A percentile compares a stretch with the other conserved stretches of the same genome.
Conservation (phyloP, 2,329 filamentous ascomycete genomes). For the Colletotrichum lentis region DNA sequence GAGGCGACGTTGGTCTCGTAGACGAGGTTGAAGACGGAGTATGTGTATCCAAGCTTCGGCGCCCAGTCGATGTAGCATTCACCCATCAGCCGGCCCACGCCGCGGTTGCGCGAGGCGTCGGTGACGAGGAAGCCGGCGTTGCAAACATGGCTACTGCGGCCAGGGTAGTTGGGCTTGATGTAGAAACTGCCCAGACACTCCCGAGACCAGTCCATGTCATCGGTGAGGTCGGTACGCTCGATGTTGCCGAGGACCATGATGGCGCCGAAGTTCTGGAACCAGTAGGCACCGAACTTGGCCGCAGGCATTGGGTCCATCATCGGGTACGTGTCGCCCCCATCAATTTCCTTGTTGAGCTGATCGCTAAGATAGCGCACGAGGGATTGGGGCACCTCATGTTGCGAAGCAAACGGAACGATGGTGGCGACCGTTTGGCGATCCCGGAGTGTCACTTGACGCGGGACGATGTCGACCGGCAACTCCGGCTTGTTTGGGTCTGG, state of each 20-base stretch:
- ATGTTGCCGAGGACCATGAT: slow-evolving; percentile 87
- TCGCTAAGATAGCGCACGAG: slow-evolving; percentile 81
- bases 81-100: slow-evolving; percentile 78
- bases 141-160: slow-evolving; percentile 88
- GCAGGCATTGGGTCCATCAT: slow-evolving; percentile 80
- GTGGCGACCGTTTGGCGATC: slow-evolving; percentile 86
- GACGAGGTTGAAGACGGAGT: slow-evolving; percentile 92
- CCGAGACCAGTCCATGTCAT: slow-evolving; percentile 77
- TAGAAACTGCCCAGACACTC: slow-evolving; percentile 90
- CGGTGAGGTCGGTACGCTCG: slow-evolving; percentile 64
- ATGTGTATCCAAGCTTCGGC: slow-evolving; percentile 83
- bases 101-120: slow-evolving; percentile 75
- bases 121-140: slow-evolving; percentile 84
- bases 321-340: slow-evolving; percentile 90
- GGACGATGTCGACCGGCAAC: slow-evolving; percentile 73
- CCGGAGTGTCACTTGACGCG: slow-evolving; percentile 81
- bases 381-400: slow-evolving; percentile 76
- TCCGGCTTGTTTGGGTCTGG: slow-evolving; percentile 68
- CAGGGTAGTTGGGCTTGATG: slow-evolving; percentile 93
- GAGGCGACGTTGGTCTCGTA: slow-evolving; percentile 94
- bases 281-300: slow-evolving; percentile 82
- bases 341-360: slow-evolving; percentile 88
- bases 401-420: slow-evolving; percentile 82
- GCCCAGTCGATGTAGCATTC: slow-evolving; percentile 82
- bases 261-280: slow-evolving; percentile 90